Percentiles rank a stretch among this genome's conserved stretches.
These are phyloP conservation scores for Fraxinus anomala DNA, from an alignment of 257 asterid species.

Conservation along the genomic window DNA sequence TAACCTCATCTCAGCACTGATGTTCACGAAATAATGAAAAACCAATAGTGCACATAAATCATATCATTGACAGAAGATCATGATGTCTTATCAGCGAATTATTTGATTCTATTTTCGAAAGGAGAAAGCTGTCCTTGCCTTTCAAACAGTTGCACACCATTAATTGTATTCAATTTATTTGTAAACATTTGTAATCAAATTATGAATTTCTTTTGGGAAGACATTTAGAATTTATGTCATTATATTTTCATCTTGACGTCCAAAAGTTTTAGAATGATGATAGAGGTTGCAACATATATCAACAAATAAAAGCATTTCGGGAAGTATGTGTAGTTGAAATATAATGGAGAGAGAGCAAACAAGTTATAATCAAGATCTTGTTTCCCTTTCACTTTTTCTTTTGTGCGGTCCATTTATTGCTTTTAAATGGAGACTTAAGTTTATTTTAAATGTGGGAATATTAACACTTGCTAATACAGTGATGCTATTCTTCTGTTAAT, in stretches of 20 bases:
- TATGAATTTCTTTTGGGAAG: neutral
- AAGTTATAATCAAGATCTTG: neutral
- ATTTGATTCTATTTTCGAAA: neutral
- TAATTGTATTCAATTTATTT: neutral
- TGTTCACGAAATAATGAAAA: neutral
- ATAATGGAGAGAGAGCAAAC: neutral
- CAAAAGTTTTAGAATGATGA: neutral
- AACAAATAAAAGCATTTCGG: neutral
- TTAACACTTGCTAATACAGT: neutral
- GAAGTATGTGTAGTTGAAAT: neutral
- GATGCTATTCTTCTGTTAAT: constrained; percentile 5
- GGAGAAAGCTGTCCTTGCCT: neutral
- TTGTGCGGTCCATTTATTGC: neutral
- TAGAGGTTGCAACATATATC: neutral
- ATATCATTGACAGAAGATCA: neutral
- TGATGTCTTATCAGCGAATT: neutral
- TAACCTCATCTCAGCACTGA: neutral
- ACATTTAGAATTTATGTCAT: neutral
- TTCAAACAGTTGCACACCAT: neutral
- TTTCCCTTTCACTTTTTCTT: neutral
- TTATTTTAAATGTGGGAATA: neutral
- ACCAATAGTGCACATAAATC: neutral
- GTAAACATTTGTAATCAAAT: neutral
- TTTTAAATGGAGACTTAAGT: neutral
- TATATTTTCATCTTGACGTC: neutral